Percentiles rank a stretch among this genome's conserved stretches.
These are phyloP conservation scores for Boletus coccyginus DNA, from an alignment of 768 basidiomycete genomes.

Conservation along the genomic window DNA sequence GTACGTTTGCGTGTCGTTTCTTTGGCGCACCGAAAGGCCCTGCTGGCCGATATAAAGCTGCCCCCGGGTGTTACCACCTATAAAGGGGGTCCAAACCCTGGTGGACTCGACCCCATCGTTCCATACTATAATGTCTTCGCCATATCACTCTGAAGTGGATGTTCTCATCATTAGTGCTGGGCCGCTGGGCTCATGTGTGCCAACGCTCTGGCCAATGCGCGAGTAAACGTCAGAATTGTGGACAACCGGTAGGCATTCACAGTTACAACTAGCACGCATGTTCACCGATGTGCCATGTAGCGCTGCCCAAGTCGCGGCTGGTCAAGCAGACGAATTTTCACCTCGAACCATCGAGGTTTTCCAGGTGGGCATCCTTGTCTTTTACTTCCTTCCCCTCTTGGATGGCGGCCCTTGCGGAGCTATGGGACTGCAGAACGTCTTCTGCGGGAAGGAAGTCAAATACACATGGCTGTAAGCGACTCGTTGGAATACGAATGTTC, in stretches of 20 bases:
- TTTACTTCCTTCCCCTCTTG: neutral
- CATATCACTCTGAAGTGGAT: constrained; percentile 34
- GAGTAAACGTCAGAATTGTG: constrained; percentile 37
- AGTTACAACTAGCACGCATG: neutral
- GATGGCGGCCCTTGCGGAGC: constrained; percentile 42
- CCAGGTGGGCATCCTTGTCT: constrained; percentile 30
- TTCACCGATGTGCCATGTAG: constrained; percentile 8
- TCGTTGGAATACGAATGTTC: neutral
- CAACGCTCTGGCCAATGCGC: constrained; percentile 36
- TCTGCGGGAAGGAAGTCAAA: constrained; percentile 56
- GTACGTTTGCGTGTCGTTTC: neutral
- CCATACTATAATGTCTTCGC: constrained; percentile 10
- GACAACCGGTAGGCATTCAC: constrained; percentile 35
- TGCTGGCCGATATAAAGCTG: neutral
- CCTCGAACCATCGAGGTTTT: constrained; percentile 41
- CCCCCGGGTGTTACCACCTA: neutral
- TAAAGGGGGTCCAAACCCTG: neutral
- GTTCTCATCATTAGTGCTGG: constrained; percentile 44
- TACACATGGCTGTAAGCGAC: constrained; percentile 60
- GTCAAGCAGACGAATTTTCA: constrained; percentile 30
- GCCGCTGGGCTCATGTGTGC: constrained; percentile 43
- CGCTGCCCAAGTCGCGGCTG: constrained; percentile 12
- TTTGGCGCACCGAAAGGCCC: neutral
- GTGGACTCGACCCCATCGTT: neutral
- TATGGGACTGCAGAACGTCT: constrained; percentile 70